These are phyloP conservation scores for Lactarius pseudohatsudake DNA, from an alignment of 768 basidiomycete species.

Conservation along the genomic window DNA sequence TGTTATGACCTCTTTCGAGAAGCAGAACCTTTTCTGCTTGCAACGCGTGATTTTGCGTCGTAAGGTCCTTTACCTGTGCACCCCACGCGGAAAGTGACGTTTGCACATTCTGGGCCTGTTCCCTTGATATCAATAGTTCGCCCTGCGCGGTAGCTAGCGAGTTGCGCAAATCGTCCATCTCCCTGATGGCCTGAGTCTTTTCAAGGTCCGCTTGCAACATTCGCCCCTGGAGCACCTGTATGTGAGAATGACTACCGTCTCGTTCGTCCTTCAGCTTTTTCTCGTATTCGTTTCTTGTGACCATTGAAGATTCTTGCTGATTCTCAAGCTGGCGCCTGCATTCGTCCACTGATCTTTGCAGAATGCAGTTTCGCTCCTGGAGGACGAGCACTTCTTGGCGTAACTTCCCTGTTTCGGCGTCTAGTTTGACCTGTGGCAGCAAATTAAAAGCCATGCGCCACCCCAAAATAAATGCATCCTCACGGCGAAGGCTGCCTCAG, in stretches of 20 bases:
- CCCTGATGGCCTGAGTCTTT: constrained; percentile 23
- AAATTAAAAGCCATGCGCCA: background rate
- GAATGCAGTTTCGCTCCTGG: constrained; percentile 40
- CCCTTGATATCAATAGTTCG: constrained; percentile 27
- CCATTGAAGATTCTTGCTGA: constrained; percentile 22
- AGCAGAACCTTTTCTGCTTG: constrained; percentile 31
- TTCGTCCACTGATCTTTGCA: constrained; percentile 33
- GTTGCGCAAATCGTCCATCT: constrained; percentile 22
- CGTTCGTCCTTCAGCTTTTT: constrained; percentile 22
- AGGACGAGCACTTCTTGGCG: constrained; percentile 43
- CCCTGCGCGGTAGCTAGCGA: constrained; percentile 22
- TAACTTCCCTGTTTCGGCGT: constrained; percentile 38
- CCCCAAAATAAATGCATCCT: constrained; percentile 25
- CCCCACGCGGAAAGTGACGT: constrained; percentile 28
- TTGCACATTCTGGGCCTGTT: constrained; percentile 30
- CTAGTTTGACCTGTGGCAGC: constrained; percentile 32
- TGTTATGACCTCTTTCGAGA: constrained; percentile 31
- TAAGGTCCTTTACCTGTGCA: constrained; percentile 32
- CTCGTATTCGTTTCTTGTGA: constrained; percentile 22
- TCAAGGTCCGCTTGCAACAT: constrained; percentile 27
- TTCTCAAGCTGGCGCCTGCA: constrained; percentile 20
- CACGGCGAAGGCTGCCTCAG: constrained; percentile 42
- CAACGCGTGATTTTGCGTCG: constrained; percentile 28
- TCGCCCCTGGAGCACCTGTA: constrained; percentile 26
- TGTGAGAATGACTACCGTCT: constrained; percentile 17